These are phyloP conservation scores for Citrullus mucosospermus DNA, from an alignment of 306 rosid genomes.

Conservation along the genomic window DNA sequence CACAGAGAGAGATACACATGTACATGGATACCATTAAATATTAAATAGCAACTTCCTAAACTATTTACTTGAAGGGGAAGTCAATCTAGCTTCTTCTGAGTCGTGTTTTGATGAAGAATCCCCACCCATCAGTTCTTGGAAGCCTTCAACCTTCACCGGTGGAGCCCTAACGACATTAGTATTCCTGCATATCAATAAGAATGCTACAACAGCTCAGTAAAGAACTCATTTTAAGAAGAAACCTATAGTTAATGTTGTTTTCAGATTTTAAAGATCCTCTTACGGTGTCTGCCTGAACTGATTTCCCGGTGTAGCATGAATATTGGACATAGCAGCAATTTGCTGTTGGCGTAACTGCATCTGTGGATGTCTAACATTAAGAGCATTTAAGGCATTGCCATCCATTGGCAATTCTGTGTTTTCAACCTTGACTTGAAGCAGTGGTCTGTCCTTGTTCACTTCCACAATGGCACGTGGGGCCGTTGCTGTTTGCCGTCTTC, in stretches of 20 bases:
- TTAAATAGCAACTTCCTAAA: not conserved
- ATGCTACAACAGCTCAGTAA: conserved; percentile 5
- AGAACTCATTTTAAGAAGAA: not conserved
- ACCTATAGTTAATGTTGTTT: not conserved
- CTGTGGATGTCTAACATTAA: conserved; percentile 46
- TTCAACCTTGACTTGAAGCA: conserved; percentile 87
- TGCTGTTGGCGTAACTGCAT: conserved; percentile 78
- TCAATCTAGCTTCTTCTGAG: conserved; percentile 64
- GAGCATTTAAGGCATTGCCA: conserved; percentile 32
- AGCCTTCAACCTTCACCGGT: conserved; percentile 93
- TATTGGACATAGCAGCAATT: conserved; percentile 50
- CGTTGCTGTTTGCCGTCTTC: conserved; percentile 41
- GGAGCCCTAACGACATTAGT: conserved; percentile 56
- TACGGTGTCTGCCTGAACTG: conserved; percentile 77
- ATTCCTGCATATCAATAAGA: conserved; percentile 44
- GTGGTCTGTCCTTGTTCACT: conserved; percentile 56
- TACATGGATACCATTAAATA: not conserved
- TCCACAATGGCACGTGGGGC: conserved; percentile 56
- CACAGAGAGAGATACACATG: not conserved
- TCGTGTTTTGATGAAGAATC: conserved; percentile 69
- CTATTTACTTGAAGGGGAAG: conserved; percentile 57
- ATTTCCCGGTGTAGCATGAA: conserved; percentile 41
- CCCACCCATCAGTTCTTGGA: conserved; percentile 85
- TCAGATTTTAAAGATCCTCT: conserved; percentile 15
- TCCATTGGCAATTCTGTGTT: conserved; percentile 59